phyloP scores from a whole-genome alignment of 768 basidiomycete genomes.

The Mycena kentingensis region DNA sequence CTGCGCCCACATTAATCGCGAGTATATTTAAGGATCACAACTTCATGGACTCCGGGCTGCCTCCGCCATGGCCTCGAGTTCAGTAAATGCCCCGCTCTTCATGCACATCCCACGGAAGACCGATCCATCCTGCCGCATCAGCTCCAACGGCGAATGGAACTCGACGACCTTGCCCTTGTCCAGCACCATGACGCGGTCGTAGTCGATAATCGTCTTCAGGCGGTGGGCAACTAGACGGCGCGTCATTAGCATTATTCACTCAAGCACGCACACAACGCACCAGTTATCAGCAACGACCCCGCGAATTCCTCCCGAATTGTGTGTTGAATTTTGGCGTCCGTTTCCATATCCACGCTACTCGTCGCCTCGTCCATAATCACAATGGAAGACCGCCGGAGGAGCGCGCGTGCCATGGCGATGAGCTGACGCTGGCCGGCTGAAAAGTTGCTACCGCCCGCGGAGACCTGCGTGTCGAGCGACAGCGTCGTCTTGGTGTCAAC shows the following conservation, averaged over 20 bases:
- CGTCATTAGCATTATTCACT: background rate
- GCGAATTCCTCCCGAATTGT: slow-evolving; percentile 86
- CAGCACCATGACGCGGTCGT: slow-evolving; percentile 11
- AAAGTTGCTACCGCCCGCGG: slow-evolving; percentile 86
- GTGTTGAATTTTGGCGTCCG: slow-evolving; percentile 86
- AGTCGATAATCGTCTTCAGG: slow-evolving; percentile 17
- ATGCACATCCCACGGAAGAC: slow-evolving; percentile 2
- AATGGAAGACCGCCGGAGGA: slow-evolving; percentile 70
- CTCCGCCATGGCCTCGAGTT: background rate
- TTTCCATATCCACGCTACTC: slow-evolving; percentile 82
- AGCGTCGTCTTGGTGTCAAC: slow-evolving; percentile 55
- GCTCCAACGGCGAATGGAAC: background rate
- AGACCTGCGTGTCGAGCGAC: slow-evolving; percentile 75
- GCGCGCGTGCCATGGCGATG: slow-evolving; percentile 80
- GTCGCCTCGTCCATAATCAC: slow-evolving; percentile 84
- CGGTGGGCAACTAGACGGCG: slow-evolving; percentile 16
- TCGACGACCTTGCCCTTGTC: slow-evolving; percentile 10
- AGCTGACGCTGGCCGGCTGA: slow-evolving; percentile 89
- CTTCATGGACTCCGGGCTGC: too few relatives aligned
- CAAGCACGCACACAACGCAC: slow-evolving; percentile 39
- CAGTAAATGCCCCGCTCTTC: background rate
- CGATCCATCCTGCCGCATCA: background rate
- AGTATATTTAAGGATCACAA: too few relatives aligned
- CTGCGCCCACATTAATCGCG: too few relatives aligned
- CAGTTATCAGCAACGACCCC: slow-evolving; percentile 68